phyloP scores from a whole-genome alignment of 208 protist species.

The Acanthamoeba castellanii region DNA sequence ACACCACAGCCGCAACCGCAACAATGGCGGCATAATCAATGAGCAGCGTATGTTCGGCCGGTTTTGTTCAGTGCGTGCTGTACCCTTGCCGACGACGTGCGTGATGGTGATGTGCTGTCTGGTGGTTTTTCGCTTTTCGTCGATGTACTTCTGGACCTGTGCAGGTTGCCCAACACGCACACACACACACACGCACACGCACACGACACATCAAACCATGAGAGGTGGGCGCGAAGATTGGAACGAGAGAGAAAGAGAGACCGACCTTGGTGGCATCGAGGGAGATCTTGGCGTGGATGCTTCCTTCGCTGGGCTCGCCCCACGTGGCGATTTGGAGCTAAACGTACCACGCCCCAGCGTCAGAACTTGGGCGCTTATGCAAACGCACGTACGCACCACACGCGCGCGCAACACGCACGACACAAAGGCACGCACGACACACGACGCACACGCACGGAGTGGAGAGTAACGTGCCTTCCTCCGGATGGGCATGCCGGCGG shows the following conservation, averaged over 20 bases:
- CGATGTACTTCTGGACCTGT: slow-evolving; percentile 44
- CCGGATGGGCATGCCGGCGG: slow-evolving; percentile 28
- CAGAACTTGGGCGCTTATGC: background rate
- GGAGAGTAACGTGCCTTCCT: background rate
- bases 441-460: background rate
- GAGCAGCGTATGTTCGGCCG: too few species aligned
- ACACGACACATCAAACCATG: background rate
- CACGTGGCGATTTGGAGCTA: slow-evolving; percentile 55
- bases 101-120: slow-evolving; percentile 63
- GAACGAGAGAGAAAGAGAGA: background rate
- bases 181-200: background rate
- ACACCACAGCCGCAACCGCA: too few species aligned
- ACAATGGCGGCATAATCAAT: background rate
- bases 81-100: slow-evolving; percentile 62
- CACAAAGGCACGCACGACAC: background rate
- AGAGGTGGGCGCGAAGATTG: background rate
- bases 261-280: slow-evolving; percentile 56
- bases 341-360: background rate
- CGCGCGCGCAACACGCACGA: too few species aligned
- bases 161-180: too few species aligned
- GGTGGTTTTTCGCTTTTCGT: slow-evolving; percentile 41
- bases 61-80: too few species aligned
- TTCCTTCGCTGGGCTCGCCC: slow-evolving; percentile 28
- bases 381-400: too few species aligned
- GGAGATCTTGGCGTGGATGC: slow-evolving; percentile 69